Evolutionary conservation across 192 early-diverging fungal genomes (phyloP), one percentile per base, ranked within the genome.

Genomic region (Geosiphon pyriformis): DNA sequence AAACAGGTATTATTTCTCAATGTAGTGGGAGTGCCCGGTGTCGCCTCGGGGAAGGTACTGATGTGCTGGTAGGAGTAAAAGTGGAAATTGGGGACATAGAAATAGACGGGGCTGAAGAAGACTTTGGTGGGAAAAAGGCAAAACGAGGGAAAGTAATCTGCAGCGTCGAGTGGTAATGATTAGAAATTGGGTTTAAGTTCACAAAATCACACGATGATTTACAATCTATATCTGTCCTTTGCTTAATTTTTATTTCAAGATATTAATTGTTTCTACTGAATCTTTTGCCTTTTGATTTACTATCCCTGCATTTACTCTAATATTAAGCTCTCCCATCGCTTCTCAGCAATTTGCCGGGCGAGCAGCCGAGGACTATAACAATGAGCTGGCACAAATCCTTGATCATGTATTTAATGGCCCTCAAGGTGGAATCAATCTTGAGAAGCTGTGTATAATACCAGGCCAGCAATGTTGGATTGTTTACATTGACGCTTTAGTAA

Each of bases 31-130:
- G 88, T 73, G 90, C 90, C 51, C 91, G 94, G 20, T 85, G 89
- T 46, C 84, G 89, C 25, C 72, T 93, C 46, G 88, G 86, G 2
- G 84, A 85, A 32, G 93, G 91, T 11, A 94, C 94, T 0, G 92
- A 95, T 59, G 87, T 98, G 1, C 80, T 99, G 10, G 94, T 97
- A 25, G 95, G 96, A 18, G 84, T 99, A 67, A 99, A 97, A 72
- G 92, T 92, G 11, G 92, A 95, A 66, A 87, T 98, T 57, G 91
- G 88, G 17, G 78, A 80, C 46, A 84, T 82, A 61, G 76, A 82
- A 12, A 77, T 83, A 54, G 72, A 85, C 8, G 80, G 80, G 25
- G 85, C 75, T 48, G 80, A 86, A 53, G 61, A 67, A 47, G 87
- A 87, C 8, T 35, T 67, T 42, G 35, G 27, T 11, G 35, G 11